These are phyloP conservation scores for Lactarius indigo DNA, from an alignment of 768 basidiomycete species.

Conservation along the genomic window DNA sequence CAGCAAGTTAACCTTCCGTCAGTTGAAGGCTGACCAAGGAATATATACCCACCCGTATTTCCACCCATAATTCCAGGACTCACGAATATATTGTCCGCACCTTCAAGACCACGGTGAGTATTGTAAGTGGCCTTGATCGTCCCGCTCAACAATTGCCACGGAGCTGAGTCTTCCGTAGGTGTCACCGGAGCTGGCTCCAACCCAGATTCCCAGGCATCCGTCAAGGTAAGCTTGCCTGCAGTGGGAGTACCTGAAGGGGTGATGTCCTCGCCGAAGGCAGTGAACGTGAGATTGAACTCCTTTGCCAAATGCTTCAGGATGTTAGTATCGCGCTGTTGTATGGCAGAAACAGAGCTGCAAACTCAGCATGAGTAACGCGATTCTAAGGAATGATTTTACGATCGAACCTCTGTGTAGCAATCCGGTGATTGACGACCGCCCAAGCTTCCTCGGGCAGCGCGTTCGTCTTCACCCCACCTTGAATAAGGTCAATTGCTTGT, in stretches of 20 bases:
- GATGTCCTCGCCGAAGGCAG: conserved; percentile 37
- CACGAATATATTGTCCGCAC: conserved; percentile 32
- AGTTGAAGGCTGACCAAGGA: neutral
- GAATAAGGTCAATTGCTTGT: conserved; percentile 45
- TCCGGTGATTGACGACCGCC: conserved; percentile 30
- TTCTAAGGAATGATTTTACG: conserved; percentile 3
- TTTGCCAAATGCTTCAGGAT: conserved; percentile 30
- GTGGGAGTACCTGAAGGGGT: conserved; percentile 22
- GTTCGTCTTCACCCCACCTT: conserved; percentile 41
- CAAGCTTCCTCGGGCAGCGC: conserved; percentile 40
- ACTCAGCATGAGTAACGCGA: conserved; percentile 15
- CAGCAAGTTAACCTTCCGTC: neutral
- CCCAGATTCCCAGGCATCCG: conserved; percentile 34
- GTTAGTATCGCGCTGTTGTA: conserved; percentile 31
- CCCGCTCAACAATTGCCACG: conserved; percentile 41
- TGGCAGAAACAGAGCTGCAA: conserved; percentile 31
- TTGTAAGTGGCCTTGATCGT: conserved; percentile 39
- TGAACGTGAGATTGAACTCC: conserved; percentile 40
- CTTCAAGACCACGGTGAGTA: conserved; percentile 30
- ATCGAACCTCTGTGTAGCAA: conserved; percentile 30
- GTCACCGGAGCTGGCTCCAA: conserved; percentile 42
- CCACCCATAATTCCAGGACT: conserved; percentile 37
- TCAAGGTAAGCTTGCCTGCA: conserved; percentile 30
- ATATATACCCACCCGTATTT: conserved; percentile 32
- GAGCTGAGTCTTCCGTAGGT: conserved; percentile 35